phyloP scores from a whole-genome alignment of 208 protist genomes.

The Trypanosoma melophagium region DNA sequence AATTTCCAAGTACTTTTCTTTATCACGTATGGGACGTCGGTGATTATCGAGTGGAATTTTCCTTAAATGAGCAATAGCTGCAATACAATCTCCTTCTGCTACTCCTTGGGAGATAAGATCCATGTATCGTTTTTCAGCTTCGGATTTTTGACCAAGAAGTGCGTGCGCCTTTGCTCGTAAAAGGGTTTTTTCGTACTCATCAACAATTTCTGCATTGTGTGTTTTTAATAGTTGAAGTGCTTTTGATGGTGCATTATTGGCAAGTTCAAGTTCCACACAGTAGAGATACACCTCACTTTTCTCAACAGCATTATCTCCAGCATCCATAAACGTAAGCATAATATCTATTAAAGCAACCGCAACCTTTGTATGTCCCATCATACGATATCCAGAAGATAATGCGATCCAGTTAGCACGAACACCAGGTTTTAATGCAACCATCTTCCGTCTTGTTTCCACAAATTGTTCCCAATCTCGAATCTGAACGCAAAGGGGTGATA shows the following conservation, averaged over 20 bases:
- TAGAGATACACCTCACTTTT: conserved; percentile 74
- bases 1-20: conserved; percentile 67
- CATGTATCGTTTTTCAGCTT: conserved; percentile 81
- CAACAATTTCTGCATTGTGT: conserved; percentile 66
- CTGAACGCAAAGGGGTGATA: conserved; percentile 90
- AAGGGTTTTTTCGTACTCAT: conserved; percentile 54
- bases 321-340: conserved; percentile 77
- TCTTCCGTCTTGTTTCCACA: conserved; percentile 78
- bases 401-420: conserved; percentile 89
- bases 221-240: conserved; percentile 83
- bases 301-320: conserved; percentile 67
- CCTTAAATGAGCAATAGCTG: conserved; percentile 69
- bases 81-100: conserved; percentile 77
- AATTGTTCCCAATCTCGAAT: conserved; percentile 91
- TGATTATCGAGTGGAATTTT: conserved; percentile 75
- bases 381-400: conserved; percentile 76
- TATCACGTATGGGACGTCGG: conserved; percentile 47
- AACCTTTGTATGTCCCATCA: conserved; percentile 71
- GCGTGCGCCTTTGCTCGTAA: conserved; percentile 70
- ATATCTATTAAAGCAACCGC: conserved; percentile 76
- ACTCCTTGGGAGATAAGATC: conserved; percentile 66
- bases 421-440: conserved; percentile 85
- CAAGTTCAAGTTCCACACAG: conserved; percentile 74
- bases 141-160: conserved; percentile 65
- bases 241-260: conserved; percentile 44